phyloP scores from a whole-genome alignment of 2,329 filamentous ascomycete genomes.

The Calonectria ilicicola region DNA sequence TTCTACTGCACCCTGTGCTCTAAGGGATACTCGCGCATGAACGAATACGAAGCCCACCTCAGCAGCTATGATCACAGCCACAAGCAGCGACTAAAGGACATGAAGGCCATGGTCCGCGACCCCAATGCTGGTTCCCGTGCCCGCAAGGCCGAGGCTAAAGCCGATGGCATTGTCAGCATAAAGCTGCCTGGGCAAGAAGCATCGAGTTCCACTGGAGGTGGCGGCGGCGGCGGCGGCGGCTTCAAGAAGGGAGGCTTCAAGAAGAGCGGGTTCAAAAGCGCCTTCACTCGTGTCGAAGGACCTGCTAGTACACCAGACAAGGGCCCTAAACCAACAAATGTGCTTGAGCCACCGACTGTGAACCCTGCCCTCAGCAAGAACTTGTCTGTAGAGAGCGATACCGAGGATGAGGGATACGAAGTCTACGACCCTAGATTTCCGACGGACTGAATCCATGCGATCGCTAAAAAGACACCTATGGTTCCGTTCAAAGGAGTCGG shows the following conservation, averaged over 20 bases:
- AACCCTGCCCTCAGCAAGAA: conserved; percentile 39
- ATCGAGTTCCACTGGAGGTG: conserved; percentile 43
- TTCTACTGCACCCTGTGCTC: conserved; percentile 91
- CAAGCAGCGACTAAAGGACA: conserved; percentile 88
- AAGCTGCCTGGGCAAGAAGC: conserved; percentile 62
- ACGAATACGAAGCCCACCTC: conserved; percentile 96
- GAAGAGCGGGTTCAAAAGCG: conserved; percentile 86
- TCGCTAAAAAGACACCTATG: neutral
- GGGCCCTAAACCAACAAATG: conserved; percentile 47
- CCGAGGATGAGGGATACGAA: conserved; percentile 78
- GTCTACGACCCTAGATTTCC: conserved; percentile 72
- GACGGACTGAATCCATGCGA: conserved; percentile 62
- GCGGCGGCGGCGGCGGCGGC: conserved; percentile 49
- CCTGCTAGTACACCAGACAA: conserved; percentile 50
- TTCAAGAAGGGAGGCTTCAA: conserved; percentile 81
- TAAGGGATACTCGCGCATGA: conserved; percentile 95
- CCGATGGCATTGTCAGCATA: conserved; percentile 76
- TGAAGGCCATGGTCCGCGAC: conserved; percentile 85
- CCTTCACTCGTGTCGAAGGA: conserved; percentile 70
- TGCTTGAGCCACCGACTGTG: conserved; percentile 33
- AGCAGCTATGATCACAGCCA: conserved; percentile 96
- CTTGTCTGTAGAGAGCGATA: conserved; percentile 66
- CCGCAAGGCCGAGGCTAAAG: conserved; percentile 77
- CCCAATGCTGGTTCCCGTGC: conserved; percentile 74
- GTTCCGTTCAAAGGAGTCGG: neutral